Percentiles rank a stretch among this genome's conserved stretches.
These are phyloP conservation scores for Phaeoacremonium minimum DNA, from an alignment of 2,329 filamentous ascomycete genomes.

Conservation along the genomic window DNA sequence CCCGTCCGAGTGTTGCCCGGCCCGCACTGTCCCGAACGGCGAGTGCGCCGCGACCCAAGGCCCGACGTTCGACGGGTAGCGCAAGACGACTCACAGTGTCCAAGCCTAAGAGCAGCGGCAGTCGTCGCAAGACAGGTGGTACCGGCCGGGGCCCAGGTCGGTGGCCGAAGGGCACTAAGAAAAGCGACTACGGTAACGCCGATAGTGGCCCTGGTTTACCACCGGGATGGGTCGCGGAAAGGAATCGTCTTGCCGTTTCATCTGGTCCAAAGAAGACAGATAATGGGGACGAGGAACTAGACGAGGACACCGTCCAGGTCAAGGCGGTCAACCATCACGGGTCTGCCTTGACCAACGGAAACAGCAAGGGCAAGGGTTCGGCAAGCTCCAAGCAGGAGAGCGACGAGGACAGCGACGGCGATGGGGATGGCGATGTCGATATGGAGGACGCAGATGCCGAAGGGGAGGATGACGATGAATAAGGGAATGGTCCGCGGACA, in stretches of 20 bases:
- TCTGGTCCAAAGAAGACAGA: conserved; percentile 13
- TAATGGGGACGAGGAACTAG: conserved; percentile 21
- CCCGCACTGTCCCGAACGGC: conserved; percentile 28
- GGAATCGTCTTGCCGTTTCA: conserved; percentile 13
- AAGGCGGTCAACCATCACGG: conserved; percentile 21
- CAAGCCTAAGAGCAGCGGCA: conserved; percentile 34
- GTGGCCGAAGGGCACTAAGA: conserved; percentile 66
- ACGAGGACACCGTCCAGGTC: conserved; percentile 32
- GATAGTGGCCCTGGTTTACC: conserved; percentile 61
- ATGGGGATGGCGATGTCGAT: conserved; percentile 16
- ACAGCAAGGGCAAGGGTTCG: conserved; percentile 15
- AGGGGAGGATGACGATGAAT: conserved; percentile 3
- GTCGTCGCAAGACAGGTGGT: conserved; percentile 54
- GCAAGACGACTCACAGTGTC: conserved; percentile 25
- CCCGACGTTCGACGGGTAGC: conserved; percentile 26
- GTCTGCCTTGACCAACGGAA: conserved; percentile 7
- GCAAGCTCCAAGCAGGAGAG: conserved; percentile 14
- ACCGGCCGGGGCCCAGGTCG: conserved; percentile 61
- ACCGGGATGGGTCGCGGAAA: conserved; percentile 45
- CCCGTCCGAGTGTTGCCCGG: conserved; percentile 35
- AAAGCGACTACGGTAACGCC: conserved; percentile 63
- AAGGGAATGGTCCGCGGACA: not conserved
- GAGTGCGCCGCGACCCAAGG: conserved; percentile 29
- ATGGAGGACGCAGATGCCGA: conserved; percentile 13
- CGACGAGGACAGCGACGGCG: conserved; percentile 1